Conservation (phyloP, 2,329 filamentous ascomycete genomes). For the Aaosphaeria arxii region DNA sequence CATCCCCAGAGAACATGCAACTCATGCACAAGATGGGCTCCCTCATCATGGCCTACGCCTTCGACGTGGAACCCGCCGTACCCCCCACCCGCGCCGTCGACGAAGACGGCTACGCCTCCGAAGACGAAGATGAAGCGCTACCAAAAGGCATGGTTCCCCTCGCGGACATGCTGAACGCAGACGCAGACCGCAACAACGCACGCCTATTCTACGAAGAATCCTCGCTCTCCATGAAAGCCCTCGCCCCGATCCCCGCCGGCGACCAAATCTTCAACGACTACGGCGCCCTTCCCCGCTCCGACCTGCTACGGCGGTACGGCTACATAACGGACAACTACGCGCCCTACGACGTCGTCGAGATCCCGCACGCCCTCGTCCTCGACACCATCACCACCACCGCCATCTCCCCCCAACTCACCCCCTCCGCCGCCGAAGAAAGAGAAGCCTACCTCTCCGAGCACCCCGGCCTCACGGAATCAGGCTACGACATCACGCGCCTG, state of each 20-base stretch:
- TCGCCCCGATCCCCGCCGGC: constrained; percentile 65
- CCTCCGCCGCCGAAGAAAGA: constrained; percentile 29
- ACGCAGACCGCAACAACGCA: constrained; percentile 77
- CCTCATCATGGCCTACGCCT: constrained; percentile 89
- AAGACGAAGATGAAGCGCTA: constrained; percentile 47
- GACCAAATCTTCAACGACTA: constrained; percentile 88
- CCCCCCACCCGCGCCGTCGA: constrained; percentile 50
- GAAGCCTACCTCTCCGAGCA: constrained; percentile 58
- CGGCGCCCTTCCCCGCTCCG: constrained; percentile 76
- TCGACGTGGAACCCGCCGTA: constrained; percentile 64
- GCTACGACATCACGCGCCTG: constrained; percentile 55
- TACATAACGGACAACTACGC: constrained; percentile 79
- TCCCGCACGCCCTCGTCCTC: constrained; percentile 62
- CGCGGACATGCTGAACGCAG: constrained; percentile 85
- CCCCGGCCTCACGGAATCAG: constrained; percentile 65
- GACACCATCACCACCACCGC: constrained; percentile 35
- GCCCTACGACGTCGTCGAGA: constrained; percentile 78
- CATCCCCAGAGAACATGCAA: constrained; percentile 48
- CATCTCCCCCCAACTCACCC: constrained; percentile 25
- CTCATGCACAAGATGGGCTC: constrained; percentile 79
- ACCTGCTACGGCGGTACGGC: constrained; percentile 80
- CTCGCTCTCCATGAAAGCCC: constrained; percentile 66
- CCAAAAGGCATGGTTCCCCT: constrained; percentile 86
- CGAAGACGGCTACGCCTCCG: constrained; percentile 50
- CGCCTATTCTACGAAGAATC: constrained; percentile 60